These are phyloP conservation scores for Musa beccarii DNA, from an alignment of 176 grass and related monocot species.

Conservation along the genomic window DNA sequence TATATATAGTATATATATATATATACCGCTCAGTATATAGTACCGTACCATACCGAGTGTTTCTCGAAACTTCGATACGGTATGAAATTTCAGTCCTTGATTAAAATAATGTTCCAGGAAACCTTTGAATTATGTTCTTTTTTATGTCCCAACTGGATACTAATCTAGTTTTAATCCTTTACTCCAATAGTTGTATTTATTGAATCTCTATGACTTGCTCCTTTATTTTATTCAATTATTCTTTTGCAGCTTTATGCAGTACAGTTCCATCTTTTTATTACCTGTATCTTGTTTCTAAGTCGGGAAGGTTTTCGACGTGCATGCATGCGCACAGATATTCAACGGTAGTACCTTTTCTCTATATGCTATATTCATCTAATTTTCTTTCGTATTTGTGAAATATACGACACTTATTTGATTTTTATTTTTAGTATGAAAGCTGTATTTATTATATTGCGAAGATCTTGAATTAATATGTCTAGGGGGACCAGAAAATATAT, in stretches of 20 bases:
- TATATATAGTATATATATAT: no score
- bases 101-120: no score
- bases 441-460: neutral
- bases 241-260: constrained; percentile 61
- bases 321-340: constrained; percentile 72
- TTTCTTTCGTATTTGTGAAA: constrained; percentile 1
- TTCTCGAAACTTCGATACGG: no score
- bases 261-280: constrained; percentile 95
- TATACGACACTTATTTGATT: neutral
- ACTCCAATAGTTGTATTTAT: constrained; percentile 1
- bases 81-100: no score
- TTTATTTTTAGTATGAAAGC: neutral
- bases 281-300: constrained; percentile 81
- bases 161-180: neutral
- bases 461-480: neutral
- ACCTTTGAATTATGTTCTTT: no score
- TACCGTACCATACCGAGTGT: no score
- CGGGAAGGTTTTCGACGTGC: constrained; percentile 92
- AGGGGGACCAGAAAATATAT: no score
- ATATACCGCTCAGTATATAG: no score
- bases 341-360: constrained; percentile 36
- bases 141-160: no score
- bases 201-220: neutral
- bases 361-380: neutral
- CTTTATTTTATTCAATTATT: constrained; percentile 4